Conservation (phyloP, 2,329 filamentous ascomycete genomes). For the Alternaria rosae region DNA sequence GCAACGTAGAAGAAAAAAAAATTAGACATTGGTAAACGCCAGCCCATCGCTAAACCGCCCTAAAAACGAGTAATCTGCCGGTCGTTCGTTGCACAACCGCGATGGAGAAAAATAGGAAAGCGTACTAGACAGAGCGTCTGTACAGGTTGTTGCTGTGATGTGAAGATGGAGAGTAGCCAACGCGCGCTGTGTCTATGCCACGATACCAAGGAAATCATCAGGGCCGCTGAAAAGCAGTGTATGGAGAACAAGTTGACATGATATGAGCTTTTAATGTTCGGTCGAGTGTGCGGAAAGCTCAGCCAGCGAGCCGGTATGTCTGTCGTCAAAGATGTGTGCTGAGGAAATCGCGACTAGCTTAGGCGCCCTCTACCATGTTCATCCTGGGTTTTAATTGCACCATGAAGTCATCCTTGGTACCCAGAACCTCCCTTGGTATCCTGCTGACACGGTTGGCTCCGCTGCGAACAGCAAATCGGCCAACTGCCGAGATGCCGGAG, state of each 20-base stretch:
- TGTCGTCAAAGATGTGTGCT: conserved; percentile 16
- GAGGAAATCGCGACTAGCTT: conserved; percentile 18
- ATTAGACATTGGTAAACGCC: conserved; percentile 35
- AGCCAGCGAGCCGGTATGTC: conserved; percentile 41
- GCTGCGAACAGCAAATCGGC: conserved; percentile 72
- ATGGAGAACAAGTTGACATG: conserved; percentile 22
- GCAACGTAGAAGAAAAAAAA: conserved; percentile 24
- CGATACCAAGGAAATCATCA: conserved; percentile 38
- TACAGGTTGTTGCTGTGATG: conserved; percentile 14
- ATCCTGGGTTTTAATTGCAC: conserved; percentile 65
- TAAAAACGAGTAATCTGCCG: conserved; percentile 24
- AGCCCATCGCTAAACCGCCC: conserved; percentile 25
- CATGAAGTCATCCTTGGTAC: conserved; percentile 73
- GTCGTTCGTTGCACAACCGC: conserved; percentile 23
- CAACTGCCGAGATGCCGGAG: conserved; percentile 77
- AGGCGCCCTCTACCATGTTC: conserved; percentile 55
- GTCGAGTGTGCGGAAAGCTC: conserved; percentile 28
- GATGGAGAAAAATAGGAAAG: conserved; percentile 18
- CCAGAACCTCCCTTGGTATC: conserved; percentile 81
- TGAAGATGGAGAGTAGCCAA: conserved; percentile 19
- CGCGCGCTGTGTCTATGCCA: conserved; percentile 41
- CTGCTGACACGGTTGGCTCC: conserved; percentile 88
- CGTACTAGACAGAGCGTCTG: conserved; percentile 10
- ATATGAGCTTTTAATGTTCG: conserved; percentile 32
- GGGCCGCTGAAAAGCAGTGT: conserved; percentile 24